A percentile compares a stretch with the other conserved stretches of the same genome.
phyloP scores from a whole-genome alignment of 2,329 filamentous ascomycete species.

The Ceratocystis huliohia region DNA sequence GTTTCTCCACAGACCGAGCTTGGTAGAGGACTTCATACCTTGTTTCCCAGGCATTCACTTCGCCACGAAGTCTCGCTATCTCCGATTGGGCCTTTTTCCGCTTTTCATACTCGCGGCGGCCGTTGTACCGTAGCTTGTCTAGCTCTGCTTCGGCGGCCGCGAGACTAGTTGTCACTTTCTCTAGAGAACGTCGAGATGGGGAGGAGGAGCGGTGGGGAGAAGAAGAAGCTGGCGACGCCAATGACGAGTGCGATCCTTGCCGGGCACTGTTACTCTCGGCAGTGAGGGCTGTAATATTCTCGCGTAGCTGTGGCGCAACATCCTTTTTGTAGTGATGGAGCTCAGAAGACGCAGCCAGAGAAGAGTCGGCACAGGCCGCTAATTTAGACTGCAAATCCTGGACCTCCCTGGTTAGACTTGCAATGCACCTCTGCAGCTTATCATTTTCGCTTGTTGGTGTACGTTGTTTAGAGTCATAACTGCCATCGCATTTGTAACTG shows the following conservation, averaged over 20 bases:
- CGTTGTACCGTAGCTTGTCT: neutral
- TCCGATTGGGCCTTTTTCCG: neutral
- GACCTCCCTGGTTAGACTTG: neutral
- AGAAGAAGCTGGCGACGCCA: neutral
- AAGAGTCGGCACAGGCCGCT: neutral
- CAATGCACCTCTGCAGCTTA: too few species aligned
- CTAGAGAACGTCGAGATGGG: neutral
- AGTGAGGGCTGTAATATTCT: slow-evolving; percentile 5
- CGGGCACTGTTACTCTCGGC: neutral
- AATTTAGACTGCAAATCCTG: neutral
- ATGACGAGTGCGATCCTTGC: neutral
- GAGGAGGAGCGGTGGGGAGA: neutral
- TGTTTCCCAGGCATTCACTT: slow-evolving; percentile 13
- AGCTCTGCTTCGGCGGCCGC: neutral
- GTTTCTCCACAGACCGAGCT: slow-evolving; percentile 17
- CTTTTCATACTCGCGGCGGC: neutral
- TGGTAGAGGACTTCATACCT: slow-evolving; percentile 22
- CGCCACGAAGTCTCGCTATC: neutral
- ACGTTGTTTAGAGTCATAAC: neutral
- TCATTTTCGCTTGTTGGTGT: neutral
- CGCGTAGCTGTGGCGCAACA: slow-evolving; percentile 1
- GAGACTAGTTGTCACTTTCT: neutral
- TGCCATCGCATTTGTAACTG: neutral
- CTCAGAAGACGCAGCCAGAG: neutral
- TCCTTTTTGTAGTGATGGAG: neutral